These are phyloP conservation scores for Aureobasidium sp. DNA, from an alignment of 2,329 filamentous ascomycete genomes.

Conservation along the genomic window DNA sequence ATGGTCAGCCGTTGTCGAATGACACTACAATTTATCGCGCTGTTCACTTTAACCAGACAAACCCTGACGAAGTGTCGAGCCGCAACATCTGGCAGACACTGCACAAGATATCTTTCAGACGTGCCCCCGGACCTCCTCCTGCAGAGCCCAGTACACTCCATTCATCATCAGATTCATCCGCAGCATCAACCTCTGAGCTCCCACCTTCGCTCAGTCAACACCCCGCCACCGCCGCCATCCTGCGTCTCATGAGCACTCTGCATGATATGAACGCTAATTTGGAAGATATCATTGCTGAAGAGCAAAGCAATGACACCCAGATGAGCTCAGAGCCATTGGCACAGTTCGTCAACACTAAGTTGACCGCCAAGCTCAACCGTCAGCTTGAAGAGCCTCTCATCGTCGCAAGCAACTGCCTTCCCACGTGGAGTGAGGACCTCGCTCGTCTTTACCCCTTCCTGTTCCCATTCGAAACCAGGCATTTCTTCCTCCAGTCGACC, in stretches of 20 bases:
- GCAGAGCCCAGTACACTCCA: slow-evolving; percentile 59
- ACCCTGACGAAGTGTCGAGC: slow-evolving; percentile 56
- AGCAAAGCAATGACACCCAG: slow-evolving; percentile 55
- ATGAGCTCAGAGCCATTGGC: slow-evolving; percentile 75
- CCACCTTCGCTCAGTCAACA: slow-evolving; percentile 76
- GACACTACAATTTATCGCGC: slow-evolving; percentile 96
- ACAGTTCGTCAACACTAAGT: slow-evolving; percentile 97
- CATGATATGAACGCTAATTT: slow-evolving; percentile 90
- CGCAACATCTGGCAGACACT: slow-evolving; percentile 84
- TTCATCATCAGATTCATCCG: slow-evolving; percentile 41
- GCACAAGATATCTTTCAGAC: slow-evolving; percentile 86
- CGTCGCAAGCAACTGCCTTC: slow-evolving; percentile 92
- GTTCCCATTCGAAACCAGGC: slow-evolving; percentile 95
- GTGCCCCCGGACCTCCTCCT: slow-evolving; percentile 74
- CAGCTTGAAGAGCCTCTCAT: slow-evolving; percentile 95
- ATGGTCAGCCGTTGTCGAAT: slow-evolving; percentile 73
- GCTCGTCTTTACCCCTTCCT: slow-evolving; percentile 91
- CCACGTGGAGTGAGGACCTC: slow-evolving; percentile 91
- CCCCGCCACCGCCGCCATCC: slow-evolving; percentile 75
- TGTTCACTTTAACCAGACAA: slow-evolving; percentile 62
- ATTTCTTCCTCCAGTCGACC: slow-evolving; percentile 94
- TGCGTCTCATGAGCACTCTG: slow-evolving; percentile 79
- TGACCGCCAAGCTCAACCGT: slow-evolving; percentile 94
- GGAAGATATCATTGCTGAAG: slow-evolving; percentile 69
- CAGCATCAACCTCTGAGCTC: slow-evolving; percentile 52